A percentile compares a stretch with the other conserved stretches of the same genome.
These are phyloP conservation scores for Trapa incisa DNA, from an alignment of 345 rosid species.

Conservation along the genomic window DNA sequence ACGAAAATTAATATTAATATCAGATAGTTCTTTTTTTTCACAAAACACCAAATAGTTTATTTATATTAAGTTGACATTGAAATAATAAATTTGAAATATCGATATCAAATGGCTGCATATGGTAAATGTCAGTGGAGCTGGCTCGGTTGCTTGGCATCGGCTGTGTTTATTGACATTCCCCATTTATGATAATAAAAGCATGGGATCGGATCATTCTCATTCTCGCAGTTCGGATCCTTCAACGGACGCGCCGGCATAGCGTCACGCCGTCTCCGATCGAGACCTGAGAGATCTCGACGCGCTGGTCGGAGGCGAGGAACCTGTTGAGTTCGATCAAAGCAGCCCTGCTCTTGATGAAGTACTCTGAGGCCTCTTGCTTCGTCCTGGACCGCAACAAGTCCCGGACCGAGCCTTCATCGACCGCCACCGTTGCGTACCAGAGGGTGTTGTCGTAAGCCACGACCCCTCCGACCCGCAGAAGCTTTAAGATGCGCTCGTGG, in stretches of 20 bases:
- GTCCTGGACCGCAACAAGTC: conserved; percentile 9
- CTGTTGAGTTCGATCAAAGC: conserved; percentile 25
- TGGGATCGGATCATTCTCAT: too few relatives aligned
- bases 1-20: too few relatives aligned
- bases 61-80: too few relatives aligned
- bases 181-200: too few relatives aligned
- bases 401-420: conserved; percentile 21
- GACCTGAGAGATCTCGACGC: conserved; percentile 30
- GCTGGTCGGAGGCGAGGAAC: conserved; percentile 27
- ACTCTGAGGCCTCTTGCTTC: neutral
- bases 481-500: conserved; percentile 31
- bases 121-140: neutral
- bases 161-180: too few relatives aligned
- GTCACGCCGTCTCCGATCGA: conserved; percentile 54
- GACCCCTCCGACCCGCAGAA: conserved; percentile 43
- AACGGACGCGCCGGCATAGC: conserved; percentile 21
- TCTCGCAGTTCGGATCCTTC: neutral
- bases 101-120: neutral
- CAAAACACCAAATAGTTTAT: too few relatives aligned
- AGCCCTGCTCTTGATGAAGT: conserved; percentile 7
- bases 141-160: too few relatives aligned
- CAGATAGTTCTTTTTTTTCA: too few relatives aligned
- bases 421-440: conserved; percentile 30
- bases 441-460: conserved; percentile 48
- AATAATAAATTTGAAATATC: too few relatives aligned